These are phyloP conservation scores for Moelleriella libera DNA, from an alignment of 2,329 filamentous ascomycete species.

Conservation along the genomic window DNA sequence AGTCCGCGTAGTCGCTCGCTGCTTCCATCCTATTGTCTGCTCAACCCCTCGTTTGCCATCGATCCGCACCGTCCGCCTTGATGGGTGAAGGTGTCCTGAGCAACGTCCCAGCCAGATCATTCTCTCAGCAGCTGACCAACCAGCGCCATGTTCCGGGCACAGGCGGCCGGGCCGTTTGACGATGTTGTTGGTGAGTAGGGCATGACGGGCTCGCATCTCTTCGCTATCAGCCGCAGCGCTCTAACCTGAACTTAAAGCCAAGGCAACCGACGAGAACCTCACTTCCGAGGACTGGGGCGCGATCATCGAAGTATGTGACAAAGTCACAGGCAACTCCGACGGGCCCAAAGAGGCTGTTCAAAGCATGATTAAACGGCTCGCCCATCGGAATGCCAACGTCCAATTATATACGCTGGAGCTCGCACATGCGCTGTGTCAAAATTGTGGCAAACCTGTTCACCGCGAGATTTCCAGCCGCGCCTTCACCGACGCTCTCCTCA, in stretches of 20 bases:
- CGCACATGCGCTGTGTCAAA: conserved; percentile 81
- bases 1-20: too few relatives aligned
- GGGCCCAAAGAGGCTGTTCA: conserved; percentile 73
- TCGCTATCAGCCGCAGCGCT: background rate
- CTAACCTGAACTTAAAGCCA: conserved; percentile 24
- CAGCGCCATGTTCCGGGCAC: conserved; percentile 40
- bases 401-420: conserved; percentile 93
- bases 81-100: too few relatives aligned
- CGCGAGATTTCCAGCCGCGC: conserved; percentile 80
- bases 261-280: conserved; percentile 94
- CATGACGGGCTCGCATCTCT: background rate
- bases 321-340: conserved; percentile 37
- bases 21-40: too few relatives aligned
- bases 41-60: too few relatives aligned
- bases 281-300: conserved; percentile 64
- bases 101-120: too few relatives aligned
- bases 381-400: conserved; percentile 89
- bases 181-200: conserved; percentile 40
- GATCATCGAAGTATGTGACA: conserved; percentile 51
- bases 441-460: conserved; percentile 77
- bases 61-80: too few relatives aligned
- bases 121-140: too few relatives aligned
- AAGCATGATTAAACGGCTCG: conserved; percentile 80
- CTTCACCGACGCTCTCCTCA: conserved; percentile 85
- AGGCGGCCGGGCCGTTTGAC: conserved; percentile 43